phyloP scores from a whole-genome alignment of 1,139 yeast genomes.

The Pichia sp. region DNA sequence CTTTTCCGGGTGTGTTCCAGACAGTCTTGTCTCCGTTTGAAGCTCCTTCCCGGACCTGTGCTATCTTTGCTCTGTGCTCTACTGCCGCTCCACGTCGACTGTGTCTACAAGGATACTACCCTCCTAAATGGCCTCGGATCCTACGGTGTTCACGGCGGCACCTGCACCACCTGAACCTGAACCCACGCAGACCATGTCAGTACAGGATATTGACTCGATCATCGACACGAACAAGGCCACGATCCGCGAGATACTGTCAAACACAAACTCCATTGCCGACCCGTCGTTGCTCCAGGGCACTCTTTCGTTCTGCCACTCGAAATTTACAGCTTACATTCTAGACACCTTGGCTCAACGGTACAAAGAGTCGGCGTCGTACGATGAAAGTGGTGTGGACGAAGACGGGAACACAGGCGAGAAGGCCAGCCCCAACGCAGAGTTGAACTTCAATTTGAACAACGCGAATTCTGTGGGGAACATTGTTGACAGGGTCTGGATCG shows the following conservation, averaged over 20 bases:
- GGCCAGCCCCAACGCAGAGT: neutral
- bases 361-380: neutral
- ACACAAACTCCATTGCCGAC: slow-evolving; percentile 30
- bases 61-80: no score
- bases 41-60: neutral
- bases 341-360: slow-evolving; percentile 32
- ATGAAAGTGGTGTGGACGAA: neutral
- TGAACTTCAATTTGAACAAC: slow-evolving; percentile 9
- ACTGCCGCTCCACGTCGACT: neutral
- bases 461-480: slow-evolving; percentile 21
- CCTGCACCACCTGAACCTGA: neutral
- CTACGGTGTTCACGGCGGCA: neutral
- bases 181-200: slow-evolving; percentile 1
- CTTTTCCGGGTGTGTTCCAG: neutral
- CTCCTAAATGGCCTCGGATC: slow-evolving; percentile 5
- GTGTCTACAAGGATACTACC: neutral
- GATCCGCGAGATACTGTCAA: slow-evolving; percentile 25
- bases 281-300: slow-evolving; percentile 46
- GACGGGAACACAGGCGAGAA: slow-evolving; percentile 4
- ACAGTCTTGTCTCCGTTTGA: neutral
- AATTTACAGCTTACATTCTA: slow-evolving; percentile 39
- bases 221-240: slow-evolving; percentile 22
- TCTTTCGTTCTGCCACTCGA: slow-evolving; percentile 41
- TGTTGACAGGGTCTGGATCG: slow-evolving; percentile 54
- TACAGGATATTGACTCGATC: slow-evolving; percentile 22